Conservation (phyloP, 345 rosid genomes). For the Bretschneidera sinensis region DNA sequence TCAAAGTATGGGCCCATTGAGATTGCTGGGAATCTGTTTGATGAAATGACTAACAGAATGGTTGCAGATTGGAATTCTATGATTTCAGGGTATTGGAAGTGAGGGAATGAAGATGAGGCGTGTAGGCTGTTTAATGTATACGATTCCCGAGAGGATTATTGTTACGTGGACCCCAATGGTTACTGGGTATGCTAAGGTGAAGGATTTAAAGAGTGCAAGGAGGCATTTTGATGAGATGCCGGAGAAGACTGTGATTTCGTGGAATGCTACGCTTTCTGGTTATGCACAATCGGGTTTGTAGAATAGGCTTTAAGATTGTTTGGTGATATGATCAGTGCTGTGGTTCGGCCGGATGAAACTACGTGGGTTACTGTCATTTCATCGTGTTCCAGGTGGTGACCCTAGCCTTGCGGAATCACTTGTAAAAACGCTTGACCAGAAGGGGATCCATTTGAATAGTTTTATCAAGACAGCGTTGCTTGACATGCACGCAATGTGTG, state of each 20-base stretch:
- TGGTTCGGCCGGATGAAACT: constrained; percentile 39
- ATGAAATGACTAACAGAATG: constrained; percentile 44
- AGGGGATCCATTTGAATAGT: constrained; percentile 22
- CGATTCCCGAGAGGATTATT: constrained; percentile 31
- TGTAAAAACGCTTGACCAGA: constrained; percentile 17
- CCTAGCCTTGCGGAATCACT: constrained; percentile 35
- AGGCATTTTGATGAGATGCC: constrained; percentile 42
- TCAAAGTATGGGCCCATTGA: constrained; percentile 22
- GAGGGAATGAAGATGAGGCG: constrained; percentile 32
- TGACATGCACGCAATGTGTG: constrained; percentile 42
- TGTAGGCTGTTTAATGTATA: constrained; percentile 26
- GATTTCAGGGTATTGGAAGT: constrained; percentile 45
- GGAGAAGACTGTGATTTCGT: constrained; percentile 35
- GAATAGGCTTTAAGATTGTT: constrained; percentile 41
- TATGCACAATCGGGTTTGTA: constrained; percentile 39
- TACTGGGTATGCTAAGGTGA: constrained; percentile 30
- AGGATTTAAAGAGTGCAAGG: constrained; percentile 38
- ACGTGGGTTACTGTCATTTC: constrained; percentile 47
- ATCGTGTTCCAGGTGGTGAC: constrained; percentile 37
- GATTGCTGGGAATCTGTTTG: constrained; percentile 47
- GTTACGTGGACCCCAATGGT: constrained; percentile 48
- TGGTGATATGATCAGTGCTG: constrained; percentile 35
- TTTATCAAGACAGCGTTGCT: constrained; percentile 46
- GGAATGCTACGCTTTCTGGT: constrained; percentile 61
- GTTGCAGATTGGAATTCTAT: constrained; percentile 46